Conservation (phyloP, 1,284 basidiomycete genomes). For the Farysia itapuensis region DNA sequence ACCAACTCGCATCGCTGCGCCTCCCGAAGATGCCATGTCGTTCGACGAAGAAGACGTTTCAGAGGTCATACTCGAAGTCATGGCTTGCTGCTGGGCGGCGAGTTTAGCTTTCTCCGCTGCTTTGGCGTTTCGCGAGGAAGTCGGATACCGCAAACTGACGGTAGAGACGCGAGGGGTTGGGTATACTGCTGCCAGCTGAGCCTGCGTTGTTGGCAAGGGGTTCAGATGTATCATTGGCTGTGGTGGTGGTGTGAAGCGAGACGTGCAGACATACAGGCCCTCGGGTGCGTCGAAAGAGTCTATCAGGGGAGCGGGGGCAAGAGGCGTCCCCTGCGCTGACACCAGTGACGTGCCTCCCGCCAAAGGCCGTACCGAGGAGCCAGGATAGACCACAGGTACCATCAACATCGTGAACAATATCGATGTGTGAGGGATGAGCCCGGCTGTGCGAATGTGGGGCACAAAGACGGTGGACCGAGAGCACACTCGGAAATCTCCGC, state of each 20-base stretch:
- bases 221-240: conserved; percentile 34
- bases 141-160: conserved; percentile 24
- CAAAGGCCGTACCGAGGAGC: conserved; percentile 11
- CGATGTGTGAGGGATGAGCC: too few relatives aligned
- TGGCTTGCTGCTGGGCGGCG: not conserved
- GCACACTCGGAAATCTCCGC: too few relatives aligned
- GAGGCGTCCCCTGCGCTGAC: conserved; percentile 11
- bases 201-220: conserved; percentile 19
- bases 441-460: too few relatives aligned
- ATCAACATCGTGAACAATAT: conserved; percentile 2
- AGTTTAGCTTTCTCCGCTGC: conserved; percentile 3
- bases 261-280: conserved; percentile 40
- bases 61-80: not conserved
- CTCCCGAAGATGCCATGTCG: not conserved
- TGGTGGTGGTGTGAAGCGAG: conserved; percentile 27
- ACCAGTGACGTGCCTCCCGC: conserved; percentile 16
- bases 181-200: conserved; percentile 17
- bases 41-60: conserved; percentile 3
- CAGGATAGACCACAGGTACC: conserved; percentile 24
- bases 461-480: too few relatives aligned
- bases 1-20: conserved; percentile 2
- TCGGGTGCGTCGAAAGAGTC: conserved; percentile 44
- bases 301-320: conserved; percentile 18
- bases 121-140: conserved; percentile 10
- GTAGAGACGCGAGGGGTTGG: conserved; percentile 30